These are phyloP conservation scores for Carallia brachiata DNA, from an alignment of 345 rosid species.

Conservation along the genomic window DNA sequence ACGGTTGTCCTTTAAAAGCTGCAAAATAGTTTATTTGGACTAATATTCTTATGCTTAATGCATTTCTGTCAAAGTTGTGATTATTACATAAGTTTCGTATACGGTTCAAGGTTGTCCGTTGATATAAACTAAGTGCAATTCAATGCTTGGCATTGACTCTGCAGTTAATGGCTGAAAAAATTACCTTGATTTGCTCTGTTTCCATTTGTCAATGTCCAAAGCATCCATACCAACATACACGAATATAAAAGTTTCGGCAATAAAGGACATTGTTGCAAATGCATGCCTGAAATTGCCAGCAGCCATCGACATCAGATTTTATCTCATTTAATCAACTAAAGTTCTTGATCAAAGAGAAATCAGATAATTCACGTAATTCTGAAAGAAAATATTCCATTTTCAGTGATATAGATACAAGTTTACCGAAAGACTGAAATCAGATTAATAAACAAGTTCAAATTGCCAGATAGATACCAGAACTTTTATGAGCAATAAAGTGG, in stretches of 20 bases:
- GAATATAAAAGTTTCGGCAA: slow-evolving; percentile 69
- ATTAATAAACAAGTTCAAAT: too few species aligned
- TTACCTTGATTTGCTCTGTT: slow-evolving; percentile 51
- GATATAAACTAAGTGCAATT: too few species aligned
- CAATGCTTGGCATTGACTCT: background rate
- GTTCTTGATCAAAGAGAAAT: background rate
- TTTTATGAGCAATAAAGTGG: background rate
- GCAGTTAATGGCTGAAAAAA: background rate
- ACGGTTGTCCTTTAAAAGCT: background rate
- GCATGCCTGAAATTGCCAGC: slow-evolving; percentile 56
- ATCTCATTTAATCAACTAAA: background rate
- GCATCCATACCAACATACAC: slow-evolving; percentile 75
- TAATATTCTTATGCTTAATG: background rate
- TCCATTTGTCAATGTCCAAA: slow-evolving; percentile 59
- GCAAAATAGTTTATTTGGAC: background rate
- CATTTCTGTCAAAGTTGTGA: background rate
- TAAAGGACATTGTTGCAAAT: slow-evolving; percentile 68
- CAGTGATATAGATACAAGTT: too few species aligned
- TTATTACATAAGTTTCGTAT: background rate
- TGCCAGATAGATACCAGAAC: too few species aligned
- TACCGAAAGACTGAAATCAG: too few species aligned
- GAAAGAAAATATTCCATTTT: too few species aligned
- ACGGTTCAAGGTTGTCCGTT: too few species aligned
- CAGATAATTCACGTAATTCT: background rate
- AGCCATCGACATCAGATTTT: slow-evolving; percentile 1